Base-by-base conservation (phyloP, 2,329 filamentous ascomycete species). In the Exophiala spinifera region DNA sequence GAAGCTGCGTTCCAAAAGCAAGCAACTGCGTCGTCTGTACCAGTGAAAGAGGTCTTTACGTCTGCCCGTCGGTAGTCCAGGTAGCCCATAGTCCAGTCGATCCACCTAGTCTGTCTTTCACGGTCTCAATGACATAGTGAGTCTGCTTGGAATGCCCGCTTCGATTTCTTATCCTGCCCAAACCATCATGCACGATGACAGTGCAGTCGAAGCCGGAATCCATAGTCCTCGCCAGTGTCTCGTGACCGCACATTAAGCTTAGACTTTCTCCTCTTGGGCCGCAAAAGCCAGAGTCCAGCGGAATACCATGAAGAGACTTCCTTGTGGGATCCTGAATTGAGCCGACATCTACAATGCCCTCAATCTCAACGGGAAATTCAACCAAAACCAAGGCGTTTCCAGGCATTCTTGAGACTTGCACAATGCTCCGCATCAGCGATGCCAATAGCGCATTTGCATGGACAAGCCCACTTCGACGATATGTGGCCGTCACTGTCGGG, bases 401-500 rank as follows among this genome's bases (percentile, higher is more conserved):
- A 14, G 53, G 36, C 17, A 42, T 40, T 23, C 52, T 46, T 1
- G 51, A 58, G 13, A 56, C 19, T 28, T 56, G 60, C n/a, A 48
- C 52, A 14, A 57, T 55, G 14, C 49, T 60, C 10, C 53, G 51
- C 34, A 34, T 43, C 19, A 62, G 15, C 7, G 33, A 19, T 19
- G 50, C 51, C 2, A 59, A 45, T 11, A 63, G 44, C 21, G 60
- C 60, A 15, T 60, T 59, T 14, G 51, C 50, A 14, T 59, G 56
- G 14, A 57, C 31, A 17, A 57, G 31, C 14, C 59, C 59, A 45
- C 52, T 59, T 33, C 59, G 45, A 20, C 59, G 50, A 46, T 55
- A 53, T 2, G 52, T 55, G 13, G 50, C 40, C 5, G 50, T 56
- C n/a, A 61, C 13, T 6, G 48, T 49, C 20, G 42, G 19, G 1